Evolutionary conservation across 2,329 filamentous ascomycete species (phyloP).

Genomic region (Stachybotrys chartarum): DNA sequence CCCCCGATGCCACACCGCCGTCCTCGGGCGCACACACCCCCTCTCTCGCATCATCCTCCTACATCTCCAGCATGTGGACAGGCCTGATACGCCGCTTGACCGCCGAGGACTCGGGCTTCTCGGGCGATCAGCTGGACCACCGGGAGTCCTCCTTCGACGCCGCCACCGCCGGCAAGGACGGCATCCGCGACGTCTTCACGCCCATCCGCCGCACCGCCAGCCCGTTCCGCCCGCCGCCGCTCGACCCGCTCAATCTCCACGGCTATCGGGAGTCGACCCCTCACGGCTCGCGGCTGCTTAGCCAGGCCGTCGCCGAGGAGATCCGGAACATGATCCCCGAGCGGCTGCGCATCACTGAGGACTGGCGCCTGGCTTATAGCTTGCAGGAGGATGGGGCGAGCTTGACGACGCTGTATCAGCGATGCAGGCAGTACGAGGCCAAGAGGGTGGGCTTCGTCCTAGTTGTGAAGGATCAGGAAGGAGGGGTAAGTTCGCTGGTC

Average conservation of each 20-base stretch:
- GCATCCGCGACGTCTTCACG: conserved; percentile 50
- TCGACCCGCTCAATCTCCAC: conserved; percentile 69
- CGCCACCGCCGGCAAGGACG: conserved; percentile 25
- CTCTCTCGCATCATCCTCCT: conserved; percentile 16
- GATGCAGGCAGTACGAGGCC: conserved; percentile 59
- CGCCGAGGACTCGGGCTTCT: conserved; percentile 31
- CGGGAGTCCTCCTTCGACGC: conserved; percentile 7
- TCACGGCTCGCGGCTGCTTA: conserved; percentile 58
- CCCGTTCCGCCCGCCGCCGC: conserved; percentile 80
- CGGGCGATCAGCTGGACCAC: conserved; percentile 15
- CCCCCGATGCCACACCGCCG: conserved; percentile 11
- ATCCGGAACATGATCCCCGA: conserved; percentile 84
- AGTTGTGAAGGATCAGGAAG: conserved; percentile 71
- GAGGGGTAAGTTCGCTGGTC: conserved; percentile 50
- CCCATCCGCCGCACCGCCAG: conserved; percentile 53
- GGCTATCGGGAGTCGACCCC: conserved; percentile 59
- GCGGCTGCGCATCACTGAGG: conserved; percentile 76
- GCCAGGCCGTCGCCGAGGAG: conserved; percentile 74
- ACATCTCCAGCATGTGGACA: conserved; percentile 38
- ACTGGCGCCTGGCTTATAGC: conserved; percentile 82
- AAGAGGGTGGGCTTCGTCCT: conserved; percentile 82
- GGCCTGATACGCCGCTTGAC: conserved; percentile 64
- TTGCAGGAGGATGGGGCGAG: conserved; percentile 89
- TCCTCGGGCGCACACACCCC: conserved; percentile 16
- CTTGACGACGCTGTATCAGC: conserved; percentile 76